phyloP scores from a whole-genome alignment of 352 stramenopile genomes.

The Phytopythium ostracodes region DNA sequence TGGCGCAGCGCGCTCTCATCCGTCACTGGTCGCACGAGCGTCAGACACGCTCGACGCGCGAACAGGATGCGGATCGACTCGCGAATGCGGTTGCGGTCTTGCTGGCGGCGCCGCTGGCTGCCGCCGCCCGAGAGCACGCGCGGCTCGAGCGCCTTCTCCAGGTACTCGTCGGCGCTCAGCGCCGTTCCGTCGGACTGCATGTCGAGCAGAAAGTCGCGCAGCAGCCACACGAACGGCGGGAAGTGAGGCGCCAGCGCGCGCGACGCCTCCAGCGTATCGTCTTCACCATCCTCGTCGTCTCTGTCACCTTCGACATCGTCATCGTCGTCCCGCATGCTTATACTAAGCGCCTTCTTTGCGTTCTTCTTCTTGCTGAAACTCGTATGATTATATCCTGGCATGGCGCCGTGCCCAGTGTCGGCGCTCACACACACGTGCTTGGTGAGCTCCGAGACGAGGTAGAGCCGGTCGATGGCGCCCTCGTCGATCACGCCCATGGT shows the following conservation, averaged over 20 bases:
- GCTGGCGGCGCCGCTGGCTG: conserved; percentile 30
- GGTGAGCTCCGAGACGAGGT: conserved; percentile 81
- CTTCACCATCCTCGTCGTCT: conserved; percentile 16
- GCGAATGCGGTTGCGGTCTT: conserved; percentile 71
- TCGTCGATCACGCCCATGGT: conserved; percentile 89
- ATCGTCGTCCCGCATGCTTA: conserved; percentile 3
- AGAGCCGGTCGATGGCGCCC: conserved; percentile 77
- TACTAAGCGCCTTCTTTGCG: neutral
- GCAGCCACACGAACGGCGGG: conserved; percentile 77
- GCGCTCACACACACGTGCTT: conserved; percentile 77
- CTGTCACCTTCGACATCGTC: neutral
- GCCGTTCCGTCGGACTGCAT: conserved; percentile 59
- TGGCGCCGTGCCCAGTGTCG: conserved; percentile 12
- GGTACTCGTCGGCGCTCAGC: conserved; percentile 67
- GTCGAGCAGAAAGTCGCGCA: conserved; percentile 81
- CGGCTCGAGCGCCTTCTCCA: conserved; percentile 69
- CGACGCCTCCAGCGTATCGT: conserved; percentile 41
- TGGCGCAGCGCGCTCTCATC: conserved; percentile 58
- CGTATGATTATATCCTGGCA: neutral
- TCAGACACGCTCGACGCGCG: conserved; percentile 66
- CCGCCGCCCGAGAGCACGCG: conserved; percentile 24
- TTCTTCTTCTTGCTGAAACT: neutral
- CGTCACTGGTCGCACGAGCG: conserved; percentile 68
- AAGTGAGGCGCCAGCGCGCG: conserved; percentile 68
- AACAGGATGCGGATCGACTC: conserved; percentile 68